Evolutionary conservation across 2,329 filamentous ascomycete genomes (phyloP), one percentile per base, ranked within the genome.

Genomic region (Botryotinia convoluta): DNA sequence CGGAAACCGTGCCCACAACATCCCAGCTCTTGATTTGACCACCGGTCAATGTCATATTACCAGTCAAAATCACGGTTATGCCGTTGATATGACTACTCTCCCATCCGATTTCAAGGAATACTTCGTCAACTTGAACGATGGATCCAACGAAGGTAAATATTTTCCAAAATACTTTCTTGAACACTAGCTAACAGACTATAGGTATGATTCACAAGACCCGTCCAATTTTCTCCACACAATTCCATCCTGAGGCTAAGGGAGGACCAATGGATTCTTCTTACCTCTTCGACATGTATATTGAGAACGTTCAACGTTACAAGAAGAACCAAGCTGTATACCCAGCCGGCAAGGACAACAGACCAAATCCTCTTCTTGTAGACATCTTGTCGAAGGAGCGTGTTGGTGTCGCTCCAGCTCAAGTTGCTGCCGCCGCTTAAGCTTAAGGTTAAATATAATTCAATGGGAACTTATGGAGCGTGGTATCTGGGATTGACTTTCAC

Each of bases 21-120:
- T 98, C 80, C 96, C 96, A 14, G 94, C 95, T 74, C 87, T 98
- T 74, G 95, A 98, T 82, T 87, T 98, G 82, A 97, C 93, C 75
- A 98, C 95, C 54, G 95, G 96, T 73, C 94, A 95, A 83, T 98
- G 96, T 90, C 95, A 98, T 87, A 98, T 98, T 83, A 98, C 95
- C 74, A 95, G 92, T 83, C 96, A 99, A 87, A 98, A 98, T 86
- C 96, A 98, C 85, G 96, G 96, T 76, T 99, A 98, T 81, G 96
- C 95, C 61, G 93, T 99, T 74, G 95, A 98, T 81, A 89, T 93
- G 9, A 87, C 88, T 74, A 97, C 94, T 18, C 87, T 99, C 59
- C 90, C 93, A 72, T 86, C 85, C 72, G 94, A 98, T 54, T 99
- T 94, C 90, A 96, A 95, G 87, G 95, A 97, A 83, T 98, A 97